Conservation (phyloP, 148 eudicot species). For the Silene conica region DNA sequence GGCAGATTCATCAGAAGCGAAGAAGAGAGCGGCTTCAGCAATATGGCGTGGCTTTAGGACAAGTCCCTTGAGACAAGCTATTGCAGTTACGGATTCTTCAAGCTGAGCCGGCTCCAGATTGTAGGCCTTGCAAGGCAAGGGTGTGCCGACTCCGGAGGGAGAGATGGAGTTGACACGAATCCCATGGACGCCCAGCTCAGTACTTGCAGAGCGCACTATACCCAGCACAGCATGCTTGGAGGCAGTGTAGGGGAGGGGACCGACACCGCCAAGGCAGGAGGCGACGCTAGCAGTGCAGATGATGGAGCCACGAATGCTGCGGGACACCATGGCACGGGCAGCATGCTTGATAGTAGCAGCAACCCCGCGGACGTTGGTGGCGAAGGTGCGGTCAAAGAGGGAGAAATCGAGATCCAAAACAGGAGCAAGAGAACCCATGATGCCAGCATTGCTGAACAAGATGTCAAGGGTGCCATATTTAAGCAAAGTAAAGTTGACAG, state of each 20-base stretch:
- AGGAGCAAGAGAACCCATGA: constrained; percentile 40
- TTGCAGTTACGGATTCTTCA: constrained; percentile 29
- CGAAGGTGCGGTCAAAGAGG: constrained; percentile 42
- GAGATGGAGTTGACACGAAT: constrained; percentile 70
- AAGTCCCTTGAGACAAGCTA: constrained; percentile 54
- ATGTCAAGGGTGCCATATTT: constrained; percentile 45
- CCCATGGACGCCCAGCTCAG: constrained; percentile 69
- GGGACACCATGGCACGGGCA: constrained; percentile 52
- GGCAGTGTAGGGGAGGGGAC: constrained; percentile 49
- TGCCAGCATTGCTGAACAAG: constrained; percentile 63
- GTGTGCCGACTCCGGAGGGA: constrained; percentile 80
- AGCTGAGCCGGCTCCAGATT: constrained; percentile 36
- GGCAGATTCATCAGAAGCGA: constrained; percentile 78
- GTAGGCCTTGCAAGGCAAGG: constrained; percentile 46
- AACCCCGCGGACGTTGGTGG: constrained; percentile 54
- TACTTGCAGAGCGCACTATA: constrained; percentile 50
- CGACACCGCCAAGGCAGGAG: constrained; percentile 50
- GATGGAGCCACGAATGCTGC: constrained; percentile 48
- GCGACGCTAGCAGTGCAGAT: constrained; percentile 64
- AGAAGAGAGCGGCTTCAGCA: constrained; percentile 73
- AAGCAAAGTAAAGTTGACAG: constrained; percentile 31
- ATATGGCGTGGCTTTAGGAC: constrained; percentile 57
- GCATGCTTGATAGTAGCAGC: constrained; percentile 59
- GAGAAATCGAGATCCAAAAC: constrained; percentile 47
- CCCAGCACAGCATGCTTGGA: constrained; percentile 78